Percentiles rank a stretch among this genome's conserved stretches.
Evolutionary conservation across 176 grass and related monocot species (phyloP).

Genomic region (Triticum monococcum): DNA sequence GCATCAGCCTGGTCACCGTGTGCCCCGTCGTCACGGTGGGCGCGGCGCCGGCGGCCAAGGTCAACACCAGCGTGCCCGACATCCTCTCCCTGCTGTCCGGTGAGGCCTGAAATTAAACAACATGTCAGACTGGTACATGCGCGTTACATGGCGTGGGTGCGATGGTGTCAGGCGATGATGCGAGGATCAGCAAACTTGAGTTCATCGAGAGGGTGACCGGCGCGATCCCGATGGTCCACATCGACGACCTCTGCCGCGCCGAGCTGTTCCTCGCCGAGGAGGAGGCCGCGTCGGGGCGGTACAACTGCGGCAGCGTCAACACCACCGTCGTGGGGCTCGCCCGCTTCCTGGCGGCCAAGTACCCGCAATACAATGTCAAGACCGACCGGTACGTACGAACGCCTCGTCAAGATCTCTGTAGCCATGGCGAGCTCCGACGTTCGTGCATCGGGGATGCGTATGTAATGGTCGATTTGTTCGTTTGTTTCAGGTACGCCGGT

Average conservation of each 20-base stretch:
- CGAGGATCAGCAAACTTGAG: constrained; percentile 25
- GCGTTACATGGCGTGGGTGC: too few species aligned
- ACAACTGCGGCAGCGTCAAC: constrained; percentile 60
- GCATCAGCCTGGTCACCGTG: constrained; percentile 31
- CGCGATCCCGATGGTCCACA: constrained; percentile 22
- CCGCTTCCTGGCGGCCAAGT: constrained; percentile 38
- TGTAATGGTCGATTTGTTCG: background rate
- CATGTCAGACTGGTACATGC: too few species aligned
- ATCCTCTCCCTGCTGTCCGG: constrained; percentile 34
- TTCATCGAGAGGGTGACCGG: background rate
- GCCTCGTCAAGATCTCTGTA: background rate
- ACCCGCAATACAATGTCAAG: constrained; percentile 55
- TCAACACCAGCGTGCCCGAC: constrained; percentile 28
- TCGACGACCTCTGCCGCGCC: constrained; percentile 65
- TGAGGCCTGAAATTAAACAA: background rate
- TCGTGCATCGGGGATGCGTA: background rate
- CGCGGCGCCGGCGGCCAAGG: constrained; percentile 16
- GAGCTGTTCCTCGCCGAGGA: constrained; percentile 67
- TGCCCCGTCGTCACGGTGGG: constrained; percentile 38
- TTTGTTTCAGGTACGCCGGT: constrained; percentile 16
- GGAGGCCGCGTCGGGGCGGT: constrained; percentile 37
- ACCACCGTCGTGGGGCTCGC: constrained; percentile 40
- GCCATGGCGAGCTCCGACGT: background rate
- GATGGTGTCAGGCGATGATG: constrained; percentile 35
- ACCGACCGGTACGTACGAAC: background rate